phyloP scores from a whole-genome alignment of 1,284 basidiomycete species.

The Golubevia pallescens region DNA sequence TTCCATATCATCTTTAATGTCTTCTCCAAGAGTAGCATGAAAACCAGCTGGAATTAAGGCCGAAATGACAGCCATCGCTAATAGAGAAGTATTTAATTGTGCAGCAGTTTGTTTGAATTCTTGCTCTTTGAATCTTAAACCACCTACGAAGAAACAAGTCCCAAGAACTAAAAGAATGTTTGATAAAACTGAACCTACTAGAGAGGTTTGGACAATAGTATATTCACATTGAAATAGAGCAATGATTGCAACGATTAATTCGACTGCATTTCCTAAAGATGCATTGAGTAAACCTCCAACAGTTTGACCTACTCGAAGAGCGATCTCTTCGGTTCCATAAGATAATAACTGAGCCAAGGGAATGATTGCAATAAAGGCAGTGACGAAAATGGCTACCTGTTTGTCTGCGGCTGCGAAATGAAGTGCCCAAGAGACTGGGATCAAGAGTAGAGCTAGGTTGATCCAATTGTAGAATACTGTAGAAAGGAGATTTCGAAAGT shows the following conservation, averaged over 20 bases:
- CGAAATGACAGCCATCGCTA: conserved; percentile 54
- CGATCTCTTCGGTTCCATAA: conserved; percentile 48
- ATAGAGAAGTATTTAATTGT: conserved; percentile 37
- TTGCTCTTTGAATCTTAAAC: conserved; percentile 40
- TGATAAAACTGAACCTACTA: conserved; percentile 46
- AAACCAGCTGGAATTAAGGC: conserved; percentile 50
- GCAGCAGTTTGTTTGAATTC: conserved; percentile 33
- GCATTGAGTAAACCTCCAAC: conserved; percentile 53
- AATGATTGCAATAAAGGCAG: conserved; percentile 50
- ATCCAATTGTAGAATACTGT: not conserved
- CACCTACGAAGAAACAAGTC: conserved; percentile 45
- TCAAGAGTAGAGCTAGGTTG: conserved; percentile 42
- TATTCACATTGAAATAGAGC: conserved; percentile 52
- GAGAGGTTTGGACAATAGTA: conserved; percentile 45
- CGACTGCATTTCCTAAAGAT: conserved; percentile 50
- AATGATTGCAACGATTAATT: conserved; percentile 53
- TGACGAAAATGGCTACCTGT: conserved; percentile 38
- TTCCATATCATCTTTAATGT: conserved; percentile 27
- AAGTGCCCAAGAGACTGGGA: conserved; percentile 43
- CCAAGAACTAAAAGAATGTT: conserved; percentile 49
- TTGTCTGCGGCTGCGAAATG: conserved; percentile 24
- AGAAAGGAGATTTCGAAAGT: not conserved
- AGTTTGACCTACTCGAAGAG: conserved; percentile 51
- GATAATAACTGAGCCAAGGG: conserved; percentile 45
- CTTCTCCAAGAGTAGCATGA: conserved; percentile 38